Conservation (phyloP, 176 grass and related monocot genomes). For the maize (Zea mays) region DNA sequence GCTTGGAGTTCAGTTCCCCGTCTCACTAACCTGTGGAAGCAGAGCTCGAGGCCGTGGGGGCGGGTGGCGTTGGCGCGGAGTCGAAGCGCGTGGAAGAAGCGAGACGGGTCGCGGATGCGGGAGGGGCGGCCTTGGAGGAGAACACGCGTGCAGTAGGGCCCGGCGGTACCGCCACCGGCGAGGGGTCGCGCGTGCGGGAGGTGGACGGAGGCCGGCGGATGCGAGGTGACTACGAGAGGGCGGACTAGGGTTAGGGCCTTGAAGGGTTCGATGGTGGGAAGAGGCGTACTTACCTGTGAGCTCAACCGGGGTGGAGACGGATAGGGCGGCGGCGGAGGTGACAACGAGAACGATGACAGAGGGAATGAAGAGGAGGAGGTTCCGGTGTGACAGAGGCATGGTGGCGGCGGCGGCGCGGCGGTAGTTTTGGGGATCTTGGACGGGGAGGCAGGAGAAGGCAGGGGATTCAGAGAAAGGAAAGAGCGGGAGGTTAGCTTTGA, state of each 20-base stretch:
- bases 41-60: conserved; percentile 65
- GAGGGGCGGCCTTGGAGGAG: conserved; percentile 60
- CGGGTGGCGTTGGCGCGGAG: conserved; percentile 49
- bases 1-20: conserved; percentile 26
- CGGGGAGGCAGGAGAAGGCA: conserved; percentile 11
- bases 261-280: neutral
- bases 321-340: conserved; percentile 20
- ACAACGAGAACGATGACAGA: conserved; percentile 30
- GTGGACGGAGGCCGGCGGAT: conserved; percentile 26
- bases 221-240: conserved; percentile 22
- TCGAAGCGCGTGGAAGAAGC: conserved; percentile 67
- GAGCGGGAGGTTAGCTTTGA: conserved; percentile 36
- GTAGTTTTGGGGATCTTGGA: conserved; percentile 28
- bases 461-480: neutral
- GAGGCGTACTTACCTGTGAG: conserved; percentile 55
- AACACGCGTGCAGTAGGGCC: conserved; percentile 55
- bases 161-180: conserved; percentile 15
- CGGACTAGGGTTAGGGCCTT: conserved; percentile 44
- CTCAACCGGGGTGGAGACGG: conserved; percentile 40
- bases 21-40: conserved; percentile 74
- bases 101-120: conserved; percentile 64
- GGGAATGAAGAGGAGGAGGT: neutral
- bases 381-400: conserved; percentile 39
- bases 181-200: conserved; percentile 39
- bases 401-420: neutral